These are phyloP conservation scores for Martiniozyma abietophila DNA, from an alignment of 805 yeast genomes.

Conservation along the genomic window DNA sequence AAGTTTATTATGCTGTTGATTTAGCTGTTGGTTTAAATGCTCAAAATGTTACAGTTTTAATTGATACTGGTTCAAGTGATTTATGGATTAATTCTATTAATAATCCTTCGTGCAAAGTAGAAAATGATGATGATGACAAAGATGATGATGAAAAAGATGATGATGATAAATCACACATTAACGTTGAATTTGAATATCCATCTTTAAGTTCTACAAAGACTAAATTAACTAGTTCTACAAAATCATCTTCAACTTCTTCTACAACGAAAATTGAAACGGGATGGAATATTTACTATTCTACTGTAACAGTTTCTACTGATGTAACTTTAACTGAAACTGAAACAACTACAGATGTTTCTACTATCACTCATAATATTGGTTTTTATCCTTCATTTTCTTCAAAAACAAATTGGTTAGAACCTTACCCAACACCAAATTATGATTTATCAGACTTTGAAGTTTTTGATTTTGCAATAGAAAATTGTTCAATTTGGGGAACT, in stretches of 20 bases:
- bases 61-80: conserved; percentile 65
- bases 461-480: conserved; percentile 9
- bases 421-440: conserved; percentile 11
- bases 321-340: conserved; percentile 4
- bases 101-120: conserved; percentile 4
- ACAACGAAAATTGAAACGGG: conserved; percentile 7
- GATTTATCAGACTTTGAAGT: conserved; percentile 3
- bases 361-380: conserved; percentile 1
- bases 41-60: conserved; percentile 39
- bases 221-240: background rate
- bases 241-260: conserved; percentile 1
- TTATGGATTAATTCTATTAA: conserved; percentile 41
- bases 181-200: conserved; percentile 3
- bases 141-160: background rate
- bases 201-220: conserved; percentile 1
- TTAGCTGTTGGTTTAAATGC: conserved; percentile 43
- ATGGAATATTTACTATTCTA: conserved; percentile 9
- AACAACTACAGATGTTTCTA: background rate
- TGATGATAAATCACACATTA: background rate
- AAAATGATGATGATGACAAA: background rate
- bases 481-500: conserved; percentile 34
- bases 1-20: conserved; percentile 33
- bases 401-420: conserved; percentile 5
- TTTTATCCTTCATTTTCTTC: conserved; percentile 8
- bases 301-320: conserved; percentile 7